These are phyloP conservation scores for Saccharomycopsis capsularis DNA, from an alignment of 805 yeast species.

Conservation along the genomic window DNA sequence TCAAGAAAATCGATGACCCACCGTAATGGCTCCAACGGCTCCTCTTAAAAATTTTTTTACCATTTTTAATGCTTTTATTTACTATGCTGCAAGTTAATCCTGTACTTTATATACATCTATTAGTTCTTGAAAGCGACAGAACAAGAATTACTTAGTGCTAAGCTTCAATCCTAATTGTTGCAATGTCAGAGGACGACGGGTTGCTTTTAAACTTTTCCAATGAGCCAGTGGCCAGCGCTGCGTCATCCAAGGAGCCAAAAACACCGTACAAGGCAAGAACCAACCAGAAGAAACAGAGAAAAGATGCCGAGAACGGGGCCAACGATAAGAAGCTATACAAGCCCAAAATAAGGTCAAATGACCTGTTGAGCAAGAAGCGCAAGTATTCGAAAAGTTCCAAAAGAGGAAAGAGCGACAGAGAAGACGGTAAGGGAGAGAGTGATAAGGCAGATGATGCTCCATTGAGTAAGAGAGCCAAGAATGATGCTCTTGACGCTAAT, in stretches of 20 bases:
- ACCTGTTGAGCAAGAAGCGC: constrained; percentile 6
- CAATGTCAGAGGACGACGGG: constrained; percentile 49
- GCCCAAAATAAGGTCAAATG: not conserved
- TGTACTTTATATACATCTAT: no score
- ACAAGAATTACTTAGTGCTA: no score
- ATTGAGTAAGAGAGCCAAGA: constrained; percentile 42
- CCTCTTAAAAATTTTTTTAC: no score
- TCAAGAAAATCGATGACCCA: no score
- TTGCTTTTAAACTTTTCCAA: constrained; percentile 67
- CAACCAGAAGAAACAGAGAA: constrained; percentile 3
- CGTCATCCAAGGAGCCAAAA: constrained; percentile 32
- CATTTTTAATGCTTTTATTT: no score
- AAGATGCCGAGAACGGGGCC: constrained; percentile 3
- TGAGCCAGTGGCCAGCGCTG: constrained; percentile 25
- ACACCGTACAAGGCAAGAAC: constrained; percentile 25
- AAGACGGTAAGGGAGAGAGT: constrained; percentile 18
- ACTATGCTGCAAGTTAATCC: no score
- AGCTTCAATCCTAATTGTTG: no score
- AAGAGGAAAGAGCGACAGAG: constrained; percentile 24
- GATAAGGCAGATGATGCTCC: constrained; percentile 32
- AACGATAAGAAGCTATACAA: constrained; percentile 4
- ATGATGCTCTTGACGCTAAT: constrained; percentile 32
- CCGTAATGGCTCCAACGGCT: no score
- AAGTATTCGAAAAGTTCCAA: not conserved
- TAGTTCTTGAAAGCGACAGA: no score